Conservation (phyloP, 345 rosid genomes). For the Firmiana major region DNA sequence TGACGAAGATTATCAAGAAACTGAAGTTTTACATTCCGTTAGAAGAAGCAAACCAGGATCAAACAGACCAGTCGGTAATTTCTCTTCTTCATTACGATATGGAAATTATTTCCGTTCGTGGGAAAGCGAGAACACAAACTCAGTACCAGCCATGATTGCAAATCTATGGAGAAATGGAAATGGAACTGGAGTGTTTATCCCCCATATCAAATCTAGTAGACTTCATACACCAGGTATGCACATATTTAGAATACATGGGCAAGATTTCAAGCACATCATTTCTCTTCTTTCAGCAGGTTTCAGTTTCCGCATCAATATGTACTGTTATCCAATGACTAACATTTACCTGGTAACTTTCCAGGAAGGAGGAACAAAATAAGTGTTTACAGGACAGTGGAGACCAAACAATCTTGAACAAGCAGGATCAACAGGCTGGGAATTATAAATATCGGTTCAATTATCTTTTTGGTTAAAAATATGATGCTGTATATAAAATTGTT, state of each 20-base stretch:
- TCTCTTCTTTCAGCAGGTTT: background rate
- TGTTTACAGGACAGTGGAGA: conserved; percentile 7
- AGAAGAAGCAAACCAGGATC: background rate
- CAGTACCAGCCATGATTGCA: conserved; percentile 23
- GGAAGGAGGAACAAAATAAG: conserved; percentile 27
- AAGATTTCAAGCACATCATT: background rate
- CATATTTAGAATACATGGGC: background rate
- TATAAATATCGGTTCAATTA: background rate
- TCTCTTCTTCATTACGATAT: conserved; percentile 16
- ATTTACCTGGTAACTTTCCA: conserved; percentile 7
- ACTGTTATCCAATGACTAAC: background rate
- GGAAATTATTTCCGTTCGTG: conserved; percentile 29
- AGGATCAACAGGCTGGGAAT: background rate
- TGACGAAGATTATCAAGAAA: conserved; percentile 15
- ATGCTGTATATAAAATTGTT: background rate
- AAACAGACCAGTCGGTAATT: background rate
- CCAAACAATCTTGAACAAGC: background rate
- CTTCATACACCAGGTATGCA: conserved; percentile 18
- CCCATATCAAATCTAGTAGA: conserved; percentile 22
- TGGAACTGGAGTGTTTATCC: conserved; percentile 63
- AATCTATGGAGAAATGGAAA: conserved; percentile 27
- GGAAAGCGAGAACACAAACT: conserved; percentile 2
- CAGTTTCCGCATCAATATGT: background rate
- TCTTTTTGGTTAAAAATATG: background rate
- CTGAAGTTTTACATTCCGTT: background rate